Conservation (phyloP, 148 eudicot genomes). For the Talinum fruticosum region DNA sequence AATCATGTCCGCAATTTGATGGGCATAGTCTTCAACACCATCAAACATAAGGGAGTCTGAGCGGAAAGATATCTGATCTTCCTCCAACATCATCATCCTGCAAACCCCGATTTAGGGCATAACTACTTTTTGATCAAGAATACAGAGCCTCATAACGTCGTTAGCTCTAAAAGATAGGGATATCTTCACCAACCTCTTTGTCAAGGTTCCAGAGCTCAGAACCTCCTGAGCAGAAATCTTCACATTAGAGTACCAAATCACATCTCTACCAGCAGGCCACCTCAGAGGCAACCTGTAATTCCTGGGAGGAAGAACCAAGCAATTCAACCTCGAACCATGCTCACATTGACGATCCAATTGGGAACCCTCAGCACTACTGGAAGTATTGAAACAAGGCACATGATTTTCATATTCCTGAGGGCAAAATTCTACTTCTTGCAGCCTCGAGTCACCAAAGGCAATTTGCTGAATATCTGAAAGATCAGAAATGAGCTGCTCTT, state of each 20-base stretch:
- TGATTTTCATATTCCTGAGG: slow-evolving; percentile 58
- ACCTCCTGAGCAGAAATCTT: slow-evolving; percentile 91
- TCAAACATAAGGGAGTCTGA: slow-evolving; percentile 72
- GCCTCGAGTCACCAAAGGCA: slow-evolving; percentile 50
- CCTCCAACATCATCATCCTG: slow-evolving; percentile 97
- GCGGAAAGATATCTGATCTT: slow-evolving; percentile 85
- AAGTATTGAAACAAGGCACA: slow-evolving; percentile 75
- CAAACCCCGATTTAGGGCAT: slow-evolving; percentile 13
- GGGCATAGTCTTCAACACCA: slow-evolving; percentile 87
- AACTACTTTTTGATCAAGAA: not conserved
- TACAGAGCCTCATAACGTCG: not conserved
- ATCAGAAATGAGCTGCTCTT: slow-evolving; percentile 65
- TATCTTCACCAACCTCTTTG: slow-evolving; percentile 64
- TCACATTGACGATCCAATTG: slow-evolving; percentile 66
- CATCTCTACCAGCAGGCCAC: slow-evolving; percentile 96
- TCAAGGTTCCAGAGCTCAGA: slow-evolving; percentile 87
- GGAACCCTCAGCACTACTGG: slow-evolving; percentile 39
- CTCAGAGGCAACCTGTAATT: slow-evolving; percentile 75
- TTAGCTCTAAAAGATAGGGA: not conserved
- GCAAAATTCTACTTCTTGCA: slow-evolving; percentile 72
- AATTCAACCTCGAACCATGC: slow-evolving; percentile 38
- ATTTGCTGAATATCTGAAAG: slow-evolving; percentile 62
- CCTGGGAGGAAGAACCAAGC: slow-evolving; percentile 69
- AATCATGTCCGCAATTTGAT: slow-evolving; percentile 96
- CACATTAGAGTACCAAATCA: slow-evolving; percentile 90